Evolutionary conservation across 2,329 filamentous ascomycete genomes (phyloP).

Genomic region (Diaporthe vexans): DNA sequence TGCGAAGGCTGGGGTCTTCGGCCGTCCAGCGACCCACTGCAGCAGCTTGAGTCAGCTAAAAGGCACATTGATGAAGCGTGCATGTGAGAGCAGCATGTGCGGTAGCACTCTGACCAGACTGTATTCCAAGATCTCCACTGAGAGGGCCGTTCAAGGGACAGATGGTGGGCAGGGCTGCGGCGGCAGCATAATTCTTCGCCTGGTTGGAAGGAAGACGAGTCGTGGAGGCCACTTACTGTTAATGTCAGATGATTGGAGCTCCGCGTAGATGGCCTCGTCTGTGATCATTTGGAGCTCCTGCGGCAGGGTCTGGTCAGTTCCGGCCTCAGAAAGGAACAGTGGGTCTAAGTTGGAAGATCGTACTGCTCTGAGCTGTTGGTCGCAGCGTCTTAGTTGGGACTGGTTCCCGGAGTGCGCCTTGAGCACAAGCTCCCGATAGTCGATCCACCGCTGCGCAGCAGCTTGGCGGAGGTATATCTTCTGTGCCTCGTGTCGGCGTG

Average conservation of each 20-base stretch:
- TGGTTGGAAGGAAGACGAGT: background rate
- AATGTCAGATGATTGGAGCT: slow-evolving; percentile 67
- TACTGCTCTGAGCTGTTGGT: slow-evolving; percentile 70
- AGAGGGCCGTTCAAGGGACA: background rate
- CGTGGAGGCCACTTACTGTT: slow-evolving; percentile 44
- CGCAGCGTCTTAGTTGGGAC: slow-evolving; percentile 65
- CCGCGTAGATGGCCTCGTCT: slow-evolving; percentile 70
- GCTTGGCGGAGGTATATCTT: slow-evolving; percentile 75
- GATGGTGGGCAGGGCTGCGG: background rate
- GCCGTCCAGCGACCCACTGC: slow-evolving; percentile 71
- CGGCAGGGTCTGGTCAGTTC: background rate
- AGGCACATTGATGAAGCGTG: background rate
- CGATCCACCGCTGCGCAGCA: slow-evolving; percentile 72
- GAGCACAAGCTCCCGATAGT: slow-evolving; percentile 66
- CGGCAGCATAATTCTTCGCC: background rate
- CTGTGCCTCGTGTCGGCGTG: slow-evolving; percentile 73
- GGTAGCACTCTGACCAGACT: background rate
- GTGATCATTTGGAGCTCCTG: slow-evolving; percentile 71
- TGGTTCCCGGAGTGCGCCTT: slow-evolving; percentile 63
- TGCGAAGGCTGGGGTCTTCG: slow-evolving; percentile 71
- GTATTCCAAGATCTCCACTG: background rate
- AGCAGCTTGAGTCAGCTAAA: slow-evolving; percentile 4
- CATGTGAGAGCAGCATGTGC: background rate
- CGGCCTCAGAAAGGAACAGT: background rate
- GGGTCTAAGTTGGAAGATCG: slow-evolving; percentile 47